Evolutionary conservation across 106 monocot genomes (phyloP).

Genomic region (Dioscorea alata): DNA sequence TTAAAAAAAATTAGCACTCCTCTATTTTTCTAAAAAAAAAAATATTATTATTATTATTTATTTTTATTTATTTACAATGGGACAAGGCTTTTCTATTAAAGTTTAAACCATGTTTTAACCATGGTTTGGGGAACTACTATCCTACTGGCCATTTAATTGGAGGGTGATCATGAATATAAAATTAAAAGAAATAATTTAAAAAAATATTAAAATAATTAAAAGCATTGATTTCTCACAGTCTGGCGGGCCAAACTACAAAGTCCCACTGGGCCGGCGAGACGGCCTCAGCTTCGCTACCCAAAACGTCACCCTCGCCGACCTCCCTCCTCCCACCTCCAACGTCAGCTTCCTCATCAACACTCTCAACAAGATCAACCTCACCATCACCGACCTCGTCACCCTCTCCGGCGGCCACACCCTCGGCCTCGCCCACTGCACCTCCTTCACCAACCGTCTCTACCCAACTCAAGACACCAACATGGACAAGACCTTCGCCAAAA

Average conservation of each 20-base stretch:
- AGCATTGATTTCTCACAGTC: too few species aligned
- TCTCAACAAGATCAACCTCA: conserved; percentile 26
- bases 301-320: conserved; percentile 13
- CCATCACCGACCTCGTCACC: conserved; percentile 40
- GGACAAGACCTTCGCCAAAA: conserved; percentile 15
- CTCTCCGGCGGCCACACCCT: conserved; percentile 62
- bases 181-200: too few species aligned
- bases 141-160: too few species aligned
- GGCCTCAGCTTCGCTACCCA: conserved; percentile 27
- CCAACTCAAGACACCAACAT: conserved; percentile 26
- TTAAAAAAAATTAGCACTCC: too few species aligned
- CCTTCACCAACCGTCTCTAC: conserved; percentile 36
- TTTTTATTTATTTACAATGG: too few species aligned
- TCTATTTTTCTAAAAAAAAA: too few species aligned
- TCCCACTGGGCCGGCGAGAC: conserved; percentile 47
- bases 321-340: conserved; percentile 30
- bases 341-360: conserved; percentile 23
- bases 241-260: conserved; percentile 31
- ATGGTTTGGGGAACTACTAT: too few species aligned
- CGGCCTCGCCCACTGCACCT: conserved; percentile 50
- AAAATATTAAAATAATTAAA: too few species aligned
- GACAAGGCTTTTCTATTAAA: too few species aligned
- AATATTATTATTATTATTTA: too few species aligned
- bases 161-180: too few species aligned
- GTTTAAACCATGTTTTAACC: too few species aligned